Percentiles rank a stretch among this genome's conserved stretches.
phyloP scores from a whole-genome alignment of 805 yeast genomes.

The Candida berthetii region DNA sequence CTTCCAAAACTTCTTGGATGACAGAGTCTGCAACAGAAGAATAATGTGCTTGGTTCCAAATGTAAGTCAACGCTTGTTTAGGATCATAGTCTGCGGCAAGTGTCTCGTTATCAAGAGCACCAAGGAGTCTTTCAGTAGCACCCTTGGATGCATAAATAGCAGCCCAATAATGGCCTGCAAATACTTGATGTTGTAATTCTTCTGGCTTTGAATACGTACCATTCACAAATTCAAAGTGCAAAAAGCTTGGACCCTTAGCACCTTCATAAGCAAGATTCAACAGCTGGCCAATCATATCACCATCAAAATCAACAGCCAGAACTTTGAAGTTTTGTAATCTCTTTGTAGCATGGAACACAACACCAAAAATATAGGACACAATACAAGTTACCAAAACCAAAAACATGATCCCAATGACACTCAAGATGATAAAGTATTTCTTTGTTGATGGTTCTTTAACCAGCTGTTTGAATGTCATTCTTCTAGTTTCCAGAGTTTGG shows the following conservation, averaged over 20 bases:
- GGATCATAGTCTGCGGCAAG: neutral
- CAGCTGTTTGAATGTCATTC: too few relatives aligned
- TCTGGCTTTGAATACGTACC: neutral
- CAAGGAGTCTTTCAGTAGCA: neutral
- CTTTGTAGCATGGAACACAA: neutral
- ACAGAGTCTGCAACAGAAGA: neutral
- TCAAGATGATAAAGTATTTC: neutral
- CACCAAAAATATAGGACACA: neutral
- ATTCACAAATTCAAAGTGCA: neutral
- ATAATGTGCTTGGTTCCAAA: neutral
- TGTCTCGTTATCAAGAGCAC: neutral
- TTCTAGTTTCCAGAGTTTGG: too few relatives aligned
- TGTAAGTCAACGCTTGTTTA: neutral
- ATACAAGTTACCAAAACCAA: neutral
- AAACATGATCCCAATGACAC: neutral
- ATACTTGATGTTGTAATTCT: neutral
- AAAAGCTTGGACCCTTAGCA: neutral
- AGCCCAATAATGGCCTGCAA: neutral
- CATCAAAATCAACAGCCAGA: neutral
- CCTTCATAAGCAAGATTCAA: neutral
- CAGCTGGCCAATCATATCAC: neutral
- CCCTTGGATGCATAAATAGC: neutral
- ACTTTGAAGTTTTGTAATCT: neutral
- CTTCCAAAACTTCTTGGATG: neutral
- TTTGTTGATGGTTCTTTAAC: too few relatives aligned